These are phyloP conservation scores for Xylariaceae sp. DNA, from an alignment of 2,329 filamentous ascomycete species.

Conservation along the genomic window DNA sequence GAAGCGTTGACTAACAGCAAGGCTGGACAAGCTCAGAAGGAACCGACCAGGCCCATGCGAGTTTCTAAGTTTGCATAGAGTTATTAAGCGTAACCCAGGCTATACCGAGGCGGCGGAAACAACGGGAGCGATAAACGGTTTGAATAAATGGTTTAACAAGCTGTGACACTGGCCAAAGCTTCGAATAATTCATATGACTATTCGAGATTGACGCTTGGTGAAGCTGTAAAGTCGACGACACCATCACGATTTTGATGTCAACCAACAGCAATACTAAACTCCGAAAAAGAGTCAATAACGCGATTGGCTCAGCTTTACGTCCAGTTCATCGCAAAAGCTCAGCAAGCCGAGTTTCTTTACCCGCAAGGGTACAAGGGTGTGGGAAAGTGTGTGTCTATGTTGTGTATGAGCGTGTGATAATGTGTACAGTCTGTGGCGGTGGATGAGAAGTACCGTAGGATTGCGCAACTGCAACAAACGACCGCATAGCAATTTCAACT, in stretches of 20 bases:
- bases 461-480: too few relatives aligned
- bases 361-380: too few relatives aligned
- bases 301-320: too few relatives aligned
- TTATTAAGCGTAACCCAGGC: slow-evolving; percentile 23
- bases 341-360: too few relatives aligned
- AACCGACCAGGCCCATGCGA: slow-evolving; percentile 19
- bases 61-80: slow-evolving; percentile 29
- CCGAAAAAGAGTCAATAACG: too few relatives aligned
- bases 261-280: too few relatives aligned
- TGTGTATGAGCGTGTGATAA: too few relatives aligned
- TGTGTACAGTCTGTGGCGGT: too few relatives aligned
- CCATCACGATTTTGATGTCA: not conserved
- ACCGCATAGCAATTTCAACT: too few relatives aligned
- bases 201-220: not conserved
- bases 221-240: not conserved
- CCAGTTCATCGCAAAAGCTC: too few relatives aligned
- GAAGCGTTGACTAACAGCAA: slow-evolving; percentile 26
- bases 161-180: slow-evolving; percentile 31
- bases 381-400: too few relatives aligned
- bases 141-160: slow-evolving; percentile 10
- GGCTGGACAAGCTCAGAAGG: slow-evolving; percentile 4
- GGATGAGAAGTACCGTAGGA: too few relatives aligned
- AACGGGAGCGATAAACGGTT: slow-evolving; percentile 24
- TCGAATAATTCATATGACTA: not conserved
- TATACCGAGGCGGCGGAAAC: slow-evolving; percentile 25